Evolutionary conservation across 257 asterid species (phyloP).

Genomic region (Scutellaria barbata): DNA sequence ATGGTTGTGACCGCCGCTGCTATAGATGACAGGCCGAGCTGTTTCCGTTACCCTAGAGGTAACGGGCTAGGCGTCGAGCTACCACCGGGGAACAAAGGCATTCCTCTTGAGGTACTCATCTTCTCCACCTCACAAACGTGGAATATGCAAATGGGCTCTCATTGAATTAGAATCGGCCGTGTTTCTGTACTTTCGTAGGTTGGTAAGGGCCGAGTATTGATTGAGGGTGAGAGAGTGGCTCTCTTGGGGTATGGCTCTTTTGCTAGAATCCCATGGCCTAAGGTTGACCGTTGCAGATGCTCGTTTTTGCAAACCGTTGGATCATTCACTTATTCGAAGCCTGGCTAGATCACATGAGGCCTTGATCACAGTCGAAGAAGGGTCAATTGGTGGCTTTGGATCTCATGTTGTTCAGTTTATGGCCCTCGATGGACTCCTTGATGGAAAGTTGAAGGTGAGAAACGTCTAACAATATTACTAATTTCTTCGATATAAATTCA

Average conservation of each 20-base stretch:
- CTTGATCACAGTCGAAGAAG: slow-evolving; percentile 66
- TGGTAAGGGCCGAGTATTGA: slow-evolving; percentile 27
- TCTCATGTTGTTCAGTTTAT: slow-evolving; percentile 67
- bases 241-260: slow-evolving; percentile 32
- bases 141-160: background rate
- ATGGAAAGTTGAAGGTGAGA: slow-evolving; percentile 60
- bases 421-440: slow-evolving; percentile 70
- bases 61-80: slow-evolving; percentile 60
- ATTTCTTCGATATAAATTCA: no score
- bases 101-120: slow-evolving; percentile 61
- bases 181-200: slow-evolving; percentile 14
- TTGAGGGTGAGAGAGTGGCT: slow-evolving; percentile 38
- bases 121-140: background rate
- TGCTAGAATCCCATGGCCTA: slow-evolving; percentile 28
- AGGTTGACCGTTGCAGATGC: slow-evolving; percentile 42
- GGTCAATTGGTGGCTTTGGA: slow-evolving; percentile 69
- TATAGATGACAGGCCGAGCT: slow-evolving; percentile 69
- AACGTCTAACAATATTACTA: background rate
- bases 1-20: slow-evolving; percentile 77
- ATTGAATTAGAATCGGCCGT: background rate
- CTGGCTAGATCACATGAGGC: slow-evolving; percentile 55
- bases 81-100: slow-evolving; percentile 66
- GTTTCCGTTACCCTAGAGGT: slow-evolving; percentile 74
- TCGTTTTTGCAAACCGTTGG: slow-evolving; percentile 67
- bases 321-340: slow-evolving; percentile 48